Evolutionary conservation across 106 monocot species (phyloP).

Genomic region (Chionographis japonica): DNA sequence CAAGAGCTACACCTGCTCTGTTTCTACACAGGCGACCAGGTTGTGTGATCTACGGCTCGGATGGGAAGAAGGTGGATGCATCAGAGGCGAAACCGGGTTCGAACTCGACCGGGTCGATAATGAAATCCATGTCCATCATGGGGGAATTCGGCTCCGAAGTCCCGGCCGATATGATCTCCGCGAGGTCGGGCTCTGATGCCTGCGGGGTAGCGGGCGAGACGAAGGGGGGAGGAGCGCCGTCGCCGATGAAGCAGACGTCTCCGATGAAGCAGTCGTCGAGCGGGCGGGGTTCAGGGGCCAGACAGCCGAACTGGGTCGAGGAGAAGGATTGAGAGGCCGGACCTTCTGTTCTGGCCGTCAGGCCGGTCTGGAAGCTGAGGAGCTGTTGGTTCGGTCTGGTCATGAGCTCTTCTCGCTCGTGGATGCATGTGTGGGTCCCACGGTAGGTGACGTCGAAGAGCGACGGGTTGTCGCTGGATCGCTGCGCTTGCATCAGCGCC

Average conservation of each 20-base stretch:
- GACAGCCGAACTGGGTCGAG: conserved; percentile 11
- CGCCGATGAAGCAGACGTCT: not conserved
- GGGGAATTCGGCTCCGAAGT: conserved; percentile 36
- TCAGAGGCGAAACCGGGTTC: conserved; percentile 27
- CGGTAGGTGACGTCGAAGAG: conserved; percentile 45
- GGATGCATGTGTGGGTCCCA: conserved; percentile 39
- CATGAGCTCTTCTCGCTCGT: not conserved
- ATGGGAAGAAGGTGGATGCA: conserved; percentile 4
- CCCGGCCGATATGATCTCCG: conserved; percentile 26
- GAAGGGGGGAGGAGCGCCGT: conserved; percentile 4
- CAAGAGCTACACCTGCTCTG: no score
- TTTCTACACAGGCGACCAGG: no score
- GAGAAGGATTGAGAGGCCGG: conserved; percentile 20
- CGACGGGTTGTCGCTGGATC: conserved; percentile 32
- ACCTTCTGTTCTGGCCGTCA: conserved; percentile 22
- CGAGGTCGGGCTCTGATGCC: conserved; percentile 22
- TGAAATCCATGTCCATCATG: conserved; percentile 32
- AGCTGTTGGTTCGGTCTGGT: conserved; percentile 2
- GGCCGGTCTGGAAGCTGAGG: conserved; percentile 14
- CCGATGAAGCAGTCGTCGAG: conserved; percentile 7
- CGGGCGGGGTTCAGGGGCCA: conserved; percentile 2
- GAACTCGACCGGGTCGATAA: conserved; percentile 4
- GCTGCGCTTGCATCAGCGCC: conserved; percentile 62
- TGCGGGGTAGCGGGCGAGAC: conserved; percentile 22
- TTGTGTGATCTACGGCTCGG: no score